Evolutionary conservation across 2,329 filamentous ascomycete genomes (phyloP).

Genomic region (Didymella pinodella): DNA sequence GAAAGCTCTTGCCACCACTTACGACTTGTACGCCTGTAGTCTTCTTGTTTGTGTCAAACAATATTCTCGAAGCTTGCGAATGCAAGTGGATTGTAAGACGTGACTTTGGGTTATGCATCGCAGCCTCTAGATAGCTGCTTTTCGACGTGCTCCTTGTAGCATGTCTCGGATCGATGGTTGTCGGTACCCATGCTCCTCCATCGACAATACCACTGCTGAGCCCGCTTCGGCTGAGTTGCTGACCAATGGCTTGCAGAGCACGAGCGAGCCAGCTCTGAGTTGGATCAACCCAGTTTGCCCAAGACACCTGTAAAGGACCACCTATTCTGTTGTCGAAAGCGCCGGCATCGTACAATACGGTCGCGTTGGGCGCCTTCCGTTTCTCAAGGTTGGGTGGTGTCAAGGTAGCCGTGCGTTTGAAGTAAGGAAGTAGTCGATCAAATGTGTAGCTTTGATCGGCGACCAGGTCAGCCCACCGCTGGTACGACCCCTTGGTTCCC

Average conservation of each 20-base stretch:
- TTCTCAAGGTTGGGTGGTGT: constrained; percentile 37
- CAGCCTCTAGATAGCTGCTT: constrained; percentile 29
- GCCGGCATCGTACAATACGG: constrained; percentile 27
- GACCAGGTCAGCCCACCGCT: constrained; percentile 44
- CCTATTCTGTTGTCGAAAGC: constrained; percentile 26
- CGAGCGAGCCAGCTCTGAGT: constrained; percentile 35
- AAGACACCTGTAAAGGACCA: constrained; percentile 38
- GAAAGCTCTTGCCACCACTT: constrained; percentile 17
- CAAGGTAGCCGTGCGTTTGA: constrained; percentile 39
- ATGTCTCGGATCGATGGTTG: constrained; percentile 42
- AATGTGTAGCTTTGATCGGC: constrained; percentile 44
- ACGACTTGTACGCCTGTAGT: constrained; percentile 45
- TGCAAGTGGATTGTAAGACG: constrained; percentile 22
- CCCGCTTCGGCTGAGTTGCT: constrained; percentile 24
- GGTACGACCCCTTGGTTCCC: constrained; percentile 30
- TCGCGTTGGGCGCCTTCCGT: constrained; percentile 31
- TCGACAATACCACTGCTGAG: constrained; percentile 35
- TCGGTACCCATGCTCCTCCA: constrained; percentile 33
- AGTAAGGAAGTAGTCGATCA: constrained; percentile 39
- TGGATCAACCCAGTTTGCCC: constrained; percentile 38
- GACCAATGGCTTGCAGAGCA: constrained; percentile 34
- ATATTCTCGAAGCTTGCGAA: constrained; percentile 27
- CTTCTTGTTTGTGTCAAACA: constrained; percentile 27
- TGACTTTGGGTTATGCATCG: constrained; percentile 8
- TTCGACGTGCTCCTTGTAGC: constrained; percentile 34